phyloP scores from a whole-genome alignment of 805 yeast species.

The Hemisphaericaspora nanyangensis region DNA sequence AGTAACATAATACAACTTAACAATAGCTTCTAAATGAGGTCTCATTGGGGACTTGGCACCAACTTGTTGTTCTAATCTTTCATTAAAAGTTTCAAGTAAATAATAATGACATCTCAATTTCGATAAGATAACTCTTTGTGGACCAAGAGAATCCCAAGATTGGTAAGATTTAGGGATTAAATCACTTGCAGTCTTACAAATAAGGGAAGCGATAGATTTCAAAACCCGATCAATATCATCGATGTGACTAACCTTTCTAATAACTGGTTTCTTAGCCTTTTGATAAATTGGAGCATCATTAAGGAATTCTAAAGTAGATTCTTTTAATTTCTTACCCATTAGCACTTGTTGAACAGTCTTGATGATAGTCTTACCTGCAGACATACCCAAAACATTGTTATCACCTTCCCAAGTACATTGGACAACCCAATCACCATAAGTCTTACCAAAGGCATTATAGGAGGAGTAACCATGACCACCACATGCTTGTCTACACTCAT shows the following conservation, averaged over 20 bases:
- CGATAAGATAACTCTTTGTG: conserved; percentile 44
- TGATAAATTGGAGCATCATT: conserved; percentile 12
- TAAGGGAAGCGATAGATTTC: conserved; percentile 36
- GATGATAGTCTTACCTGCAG: conserved; percentile 75
- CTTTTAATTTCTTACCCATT: conserved; percentile 45
- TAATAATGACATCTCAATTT: conserved; percentile 51
- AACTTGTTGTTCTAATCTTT: conserved; percentile 32
- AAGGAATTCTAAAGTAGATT: conserved; percentile 22
- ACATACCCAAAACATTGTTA: conserved; percentile 79
- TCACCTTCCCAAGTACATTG: conserved; percentile 99
- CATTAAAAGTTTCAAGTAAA: conserved; percentile 37
- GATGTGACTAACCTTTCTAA: conserved; percentile 25
- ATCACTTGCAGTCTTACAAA: conserved; percentile 39
- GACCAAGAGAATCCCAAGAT: conserved; percentile 45
- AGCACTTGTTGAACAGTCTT: conserved; percentile 41
- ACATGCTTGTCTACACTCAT: conserved; percentile 88
- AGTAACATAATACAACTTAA: conserved; percentile 53
- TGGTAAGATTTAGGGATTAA: conserved; percentile 32
- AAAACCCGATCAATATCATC: conserved; percentile 29
- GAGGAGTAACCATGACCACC: conserved; percentile 96
- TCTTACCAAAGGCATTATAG: conserved; percentile 88
- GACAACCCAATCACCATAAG: conserved; percentile 91
- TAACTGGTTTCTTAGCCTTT: conserved; percentile 25
- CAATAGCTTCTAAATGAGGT: conserved; percentile 49
- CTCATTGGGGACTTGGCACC: conserved; percentile 35